Evolutionary conservation across 768 basidiomycete species (phyloP).

Genomic region (button mushroom (Agaricus bisporus)): DNA sequence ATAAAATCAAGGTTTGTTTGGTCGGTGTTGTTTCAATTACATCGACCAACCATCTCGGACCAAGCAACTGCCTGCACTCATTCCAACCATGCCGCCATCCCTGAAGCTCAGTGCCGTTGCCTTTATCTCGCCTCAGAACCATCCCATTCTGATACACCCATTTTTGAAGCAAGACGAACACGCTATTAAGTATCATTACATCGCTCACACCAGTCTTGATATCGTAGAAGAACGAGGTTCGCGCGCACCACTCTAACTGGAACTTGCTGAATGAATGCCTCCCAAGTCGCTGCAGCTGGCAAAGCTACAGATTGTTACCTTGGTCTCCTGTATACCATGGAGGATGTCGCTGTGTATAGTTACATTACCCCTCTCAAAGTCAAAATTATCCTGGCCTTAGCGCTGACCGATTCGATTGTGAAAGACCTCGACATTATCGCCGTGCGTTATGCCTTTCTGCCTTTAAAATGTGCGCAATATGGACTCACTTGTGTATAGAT

Average conservation of each 20-base stretch:
- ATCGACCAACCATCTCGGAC: too few relatives aligned
- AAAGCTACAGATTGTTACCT: constrained; percentile 78
- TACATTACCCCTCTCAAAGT: constrained; percentile 85
- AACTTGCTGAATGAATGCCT: neutral
- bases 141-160: constrained; percentile 72
- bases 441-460: constrained; percentile 33
- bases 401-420: constrained; percentile 75
- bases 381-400: constrained; percentile 79
- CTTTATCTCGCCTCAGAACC: constrained; percentile 80
- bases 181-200: constrained; percentile 80
- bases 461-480: neutral
- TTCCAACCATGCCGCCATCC: constrained; percentile 50
- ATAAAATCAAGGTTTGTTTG: constrained; percentile 39
- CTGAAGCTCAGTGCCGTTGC: constrained; percentile 77
- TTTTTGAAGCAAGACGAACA: constrained; percentile 52
- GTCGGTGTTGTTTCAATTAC: constrained; percentile 45
- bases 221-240: constrained; percentile 88
- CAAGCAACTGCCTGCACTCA: neutral
- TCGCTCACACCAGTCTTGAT: constrained; percentile 86
- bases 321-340: constrained; percentile 83
- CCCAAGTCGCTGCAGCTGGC: constrained; percentile 37
- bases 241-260: constrained; percentile 17
- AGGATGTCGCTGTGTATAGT: constrained; percentile 89
- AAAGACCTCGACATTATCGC: constrained; percentile 73
- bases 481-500: constrained; percentile 38